Evolutionary conservation across 2,329 filamentous ascomycete species (phyloP), one percentile per base, ranked within the genome.

Genomic region (Beauveria pseudobassiana): DNA sequence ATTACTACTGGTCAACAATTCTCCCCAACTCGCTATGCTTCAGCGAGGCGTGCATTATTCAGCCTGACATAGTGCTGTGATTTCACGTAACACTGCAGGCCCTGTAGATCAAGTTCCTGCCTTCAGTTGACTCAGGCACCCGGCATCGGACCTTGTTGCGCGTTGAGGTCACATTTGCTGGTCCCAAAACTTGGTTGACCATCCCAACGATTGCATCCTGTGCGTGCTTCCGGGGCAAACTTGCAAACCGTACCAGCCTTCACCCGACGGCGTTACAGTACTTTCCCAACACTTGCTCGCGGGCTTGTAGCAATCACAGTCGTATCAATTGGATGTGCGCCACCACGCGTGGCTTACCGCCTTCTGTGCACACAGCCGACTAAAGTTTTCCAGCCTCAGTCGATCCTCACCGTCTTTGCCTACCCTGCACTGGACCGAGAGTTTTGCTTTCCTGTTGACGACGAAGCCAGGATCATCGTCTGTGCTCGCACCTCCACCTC

Each of bases 341-440:
- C 45, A 50, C 45, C 45, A 42, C 16, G 30, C 16, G 57, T 59
- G 48, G 26, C 48, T 59, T 22, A 59, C 57, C 57, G 57, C 57
- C 57, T 30, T 34, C 57, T 52, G 8, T 24, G 16, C 20, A 38
- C 26, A 22, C n/a, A 26, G 30, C 24, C 18, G 28, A 14, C 22
- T 1, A 18, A 16, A 59, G 12, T 24, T 22, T n/a, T 45, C 38
- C 16, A 18, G 20, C 34, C 26, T 40, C 49, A 53, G 22, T 48
- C 26, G 38, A 43, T n/a, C 24, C 50, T 54, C 58, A 60, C 42
- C 58, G 40, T 54, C 50, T 60, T 40, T 40, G 16, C 26, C 38
- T 60, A 60, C 58, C 50, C 58, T 60, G 50, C 42, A 60, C 58
- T 30, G 28, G 48, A 45, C 34, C 22, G 20, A 18, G 8, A 20